A percentile compares a stretch with the other conserved stretches of the same genome.
phyloP scores from a whole-genome alignment of 371 early-diverging fungal species.

The Capniomyces stellatus region DNA sequence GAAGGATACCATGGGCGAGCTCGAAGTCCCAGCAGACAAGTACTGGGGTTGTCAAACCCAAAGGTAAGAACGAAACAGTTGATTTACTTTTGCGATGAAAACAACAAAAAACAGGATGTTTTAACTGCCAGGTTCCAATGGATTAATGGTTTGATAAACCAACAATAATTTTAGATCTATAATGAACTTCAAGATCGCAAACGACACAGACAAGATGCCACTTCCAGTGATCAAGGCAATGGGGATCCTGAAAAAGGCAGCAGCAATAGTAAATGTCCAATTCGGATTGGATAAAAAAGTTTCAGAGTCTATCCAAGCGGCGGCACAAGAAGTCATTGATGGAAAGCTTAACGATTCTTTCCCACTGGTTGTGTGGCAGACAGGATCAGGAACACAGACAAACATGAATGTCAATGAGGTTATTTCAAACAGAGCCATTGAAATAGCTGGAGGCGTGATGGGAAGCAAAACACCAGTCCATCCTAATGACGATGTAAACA shows the following conservation, averaged over 20 bases:
- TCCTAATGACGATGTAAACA: constrained; percentile 96
- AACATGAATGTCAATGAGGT: constrained; percentile 93
- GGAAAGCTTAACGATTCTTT: constrained; percentile 79
- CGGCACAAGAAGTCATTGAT: constrained; percentile 72
- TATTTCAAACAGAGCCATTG: constrained; percentile 89
- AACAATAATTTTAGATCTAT: constrained; percentile 40
- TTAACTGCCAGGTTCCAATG: too few species aligned
- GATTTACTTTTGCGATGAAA: too few species aligned
- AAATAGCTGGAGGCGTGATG: constrained; percentile 71
- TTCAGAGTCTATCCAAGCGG: constrained; percentile 69
- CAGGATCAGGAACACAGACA: constrained; percentile 95
- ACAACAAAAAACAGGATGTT: too few species aligned
- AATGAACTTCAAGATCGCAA: constrained; percentile 93
- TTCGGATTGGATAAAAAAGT: constrained; percentile 58
- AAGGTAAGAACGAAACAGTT: constrained; percentile 10
- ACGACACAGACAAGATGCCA: constrained; percentile 80
- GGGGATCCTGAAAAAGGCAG: constrained; percentile 83
- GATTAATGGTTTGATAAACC: too few species aligned
- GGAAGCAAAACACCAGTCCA: constrained; percentile 86
- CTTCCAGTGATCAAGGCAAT: constrained; percentile 79
- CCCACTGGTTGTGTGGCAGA: constrained; percentile 92
- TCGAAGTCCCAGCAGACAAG: constrained; percentile 78
- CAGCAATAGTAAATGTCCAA: constrained; percentile 77
- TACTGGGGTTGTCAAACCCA: constrained; percentile 97
- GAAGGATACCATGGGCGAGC: constrained; percentile 82